Conservation (phyloP, 2,329 filamentous ascomycete species). For the Elsinoe ampelina region DNA sequence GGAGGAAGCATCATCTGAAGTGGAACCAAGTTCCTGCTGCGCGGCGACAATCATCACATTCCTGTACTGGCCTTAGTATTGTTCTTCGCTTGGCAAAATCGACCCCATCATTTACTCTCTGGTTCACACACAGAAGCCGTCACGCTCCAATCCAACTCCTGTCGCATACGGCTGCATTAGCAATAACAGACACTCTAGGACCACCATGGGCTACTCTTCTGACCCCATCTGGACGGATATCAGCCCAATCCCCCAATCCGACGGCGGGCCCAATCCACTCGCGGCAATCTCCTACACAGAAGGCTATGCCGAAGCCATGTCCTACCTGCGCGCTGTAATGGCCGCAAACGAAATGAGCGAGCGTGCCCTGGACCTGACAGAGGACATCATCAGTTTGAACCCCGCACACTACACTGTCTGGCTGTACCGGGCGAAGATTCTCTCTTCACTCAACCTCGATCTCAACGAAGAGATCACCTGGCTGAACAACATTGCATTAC, state of each 20-base stretch:
- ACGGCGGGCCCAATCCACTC: slow-evolving; percentile 65
- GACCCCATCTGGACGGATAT: slow-evolving; percentile 79
- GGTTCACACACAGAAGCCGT: neutral
- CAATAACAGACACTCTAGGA: neutral
- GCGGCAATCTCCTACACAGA: slow-evolving; percentile 88
- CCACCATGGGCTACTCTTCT: slow-evolving; percentile 44
- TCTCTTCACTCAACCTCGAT: slow-evolving; percentile 57
- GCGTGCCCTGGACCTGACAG: slow-evolving; percentile 70
- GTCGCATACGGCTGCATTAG: neutral
- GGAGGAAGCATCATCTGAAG: neutral
- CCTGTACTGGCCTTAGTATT: neutral
- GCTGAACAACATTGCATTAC: slow-evolving; percentile 74
- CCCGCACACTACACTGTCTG: slow-evolving; percentile 97
- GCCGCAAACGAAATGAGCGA: slow-evolving; percentile 72
- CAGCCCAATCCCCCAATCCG: slow-evolving; percentile 70
- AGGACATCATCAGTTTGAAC: slow-evolving; percentile 85
- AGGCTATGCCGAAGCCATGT: slow-evolving; percentile 84
- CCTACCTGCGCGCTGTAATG: slow-evolving; percentile 92
- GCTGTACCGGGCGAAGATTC: slow-evolving; percentile 76
- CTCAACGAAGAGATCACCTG: slow-evolving; percentile 68
- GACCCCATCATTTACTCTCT: neutral
- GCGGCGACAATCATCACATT: neutral
- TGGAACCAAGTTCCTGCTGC: neutral
- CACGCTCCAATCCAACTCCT: no score
- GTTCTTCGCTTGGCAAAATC: slow-evolving; percentile 20